phyloP scores from a whole-genome alignment of 805 yeast genomes.

The Candida pseudoglaebosa region DNA sequence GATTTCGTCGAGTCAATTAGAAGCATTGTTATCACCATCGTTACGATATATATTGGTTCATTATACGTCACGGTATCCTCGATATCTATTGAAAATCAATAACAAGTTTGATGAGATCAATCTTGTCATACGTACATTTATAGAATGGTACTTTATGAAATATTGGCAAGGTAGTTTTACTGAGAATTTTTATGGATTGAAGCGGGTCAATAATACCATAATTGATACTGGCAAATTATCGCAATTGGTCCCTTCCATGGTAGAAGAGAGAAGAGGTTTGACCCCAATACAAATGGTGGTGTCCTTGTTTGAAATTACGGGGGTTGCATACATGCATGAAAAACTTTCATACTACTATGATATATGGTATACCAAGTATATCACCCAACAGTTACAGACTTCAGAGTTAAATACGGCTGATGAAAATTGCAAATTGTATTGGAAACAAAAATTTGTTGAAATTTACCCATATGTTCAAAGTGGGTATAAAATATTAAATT shows the following conservation, averaged over 20 bases:
- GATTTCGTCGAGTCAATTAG: slow-evolving; percentile 75
- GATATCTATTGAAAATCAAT: slow-evolving; percentile 55
- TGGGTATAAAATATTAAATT: slow-evolving; percentile 42
- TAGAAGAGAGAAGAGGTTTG: slow-evolving; percentile 53
- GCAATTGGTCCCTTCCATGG: slow-evolving; percentile 35
- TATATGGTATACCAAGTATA: slow-evolving; percentile 53
- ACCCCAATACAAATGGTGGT: slow-evolving; percentile 49
- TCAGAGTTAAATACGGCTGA: slow-evolving; percentile 16
- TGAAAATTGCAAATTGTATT: slow-evolving; percentile 25
- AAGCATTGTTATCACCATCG: slow-evolving; percentile 75
- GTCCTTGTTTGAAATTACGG: slow-evolving; percentile 57
- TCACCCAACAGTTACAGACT: slow-evolving; percentile 42
- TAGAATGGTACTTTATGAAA: slow-evolving; percentile 69
- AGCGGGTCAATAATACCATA: slow-evolving; percentile 48
- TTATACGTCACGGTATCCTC: slow-evolving; percentile 76
- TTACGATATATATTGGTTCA: slow-evolving; percentile 74
- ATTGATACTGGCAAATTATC: slow-evolving; percentile 29
- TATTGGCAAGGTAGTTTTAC: slow-evolving; percentile 84
- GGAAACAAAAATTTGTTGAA: slow-evolving; percentile 45
- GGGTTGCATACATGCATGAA: slow-evolving; percentile 64
- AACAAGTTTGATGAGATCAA: slow-evolving; percentile 77
- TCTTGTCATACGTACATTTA: slow-evolving; percentile 50
- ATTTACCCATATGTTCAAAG: slow-evolving; percentile 59
- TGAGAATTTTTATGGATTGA: slow-evolving; percentile 88
- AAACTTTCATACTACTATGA: slow-evolving; percentile 66